phyloP scores from a whole-genome alignment of 2,329 filamentous ascomycete genomes.

The Pleomassaria siparia region DNA sequence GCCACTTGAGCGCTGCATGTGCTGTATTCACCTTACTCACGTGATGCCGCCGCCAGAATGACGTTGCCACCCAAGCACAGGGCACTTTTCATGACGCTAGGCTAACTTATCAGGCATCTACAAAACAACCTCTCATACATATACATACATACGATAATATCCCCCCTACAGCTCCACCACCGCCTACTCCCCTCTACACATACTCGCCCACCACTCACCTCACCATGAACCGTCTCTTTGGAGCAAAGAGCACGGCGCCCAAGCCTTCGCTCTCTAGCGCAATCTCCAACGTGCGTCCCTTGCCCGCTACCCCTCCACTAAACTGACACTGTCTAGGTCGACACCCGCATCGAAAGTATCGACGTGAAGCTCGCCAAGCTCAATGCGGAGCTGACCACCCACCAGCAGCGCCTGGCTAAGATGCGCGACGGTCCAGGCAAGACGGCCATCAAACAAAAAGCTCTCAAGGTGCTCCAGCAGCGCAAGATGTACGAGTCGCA shows the following conservation, averaged over 20 bases:
- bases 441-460: conserved; percentile 88
- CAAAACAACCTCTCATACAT: not conserved
- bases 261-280: conserved; percentile 86
- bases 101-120: not conserved
- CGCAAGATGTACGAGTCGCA: conserved; percentile 93
- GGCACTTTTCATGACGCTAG: not conserved
- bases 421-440: conserved; percentile 97
- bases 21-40: not conserved
- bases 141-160: not conserved
- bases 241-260: conserved; percentile 79
- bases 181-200: not conserved
- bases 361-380: conserved; percentile 93
- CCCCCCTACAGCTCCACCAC: not conserved
- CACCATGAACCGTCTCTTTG: conserved; percentile 94
- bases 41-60: not conserved
- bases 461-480: conserved; percentile 88
- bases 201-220: not conserved
- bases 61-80: not conserved
- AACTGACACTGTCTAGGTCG: conserved; percentile 57
- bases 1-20: no score
- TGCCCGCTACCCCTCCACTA: conserved; percentile 8
- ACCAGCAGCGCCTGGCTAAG: conserved; percentile 83
- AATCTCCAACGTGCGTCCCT: conserved; percentile 71
- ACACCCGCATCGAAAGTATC: conserved; percentile 79
- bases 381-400: conserved; percentile 84